These are phyloP conservation scores for Plenodomus lindquistii DNA, from an alignment of 2,329 filamentous ascomycete genomes.

Conservation along the genomic window DNA sequence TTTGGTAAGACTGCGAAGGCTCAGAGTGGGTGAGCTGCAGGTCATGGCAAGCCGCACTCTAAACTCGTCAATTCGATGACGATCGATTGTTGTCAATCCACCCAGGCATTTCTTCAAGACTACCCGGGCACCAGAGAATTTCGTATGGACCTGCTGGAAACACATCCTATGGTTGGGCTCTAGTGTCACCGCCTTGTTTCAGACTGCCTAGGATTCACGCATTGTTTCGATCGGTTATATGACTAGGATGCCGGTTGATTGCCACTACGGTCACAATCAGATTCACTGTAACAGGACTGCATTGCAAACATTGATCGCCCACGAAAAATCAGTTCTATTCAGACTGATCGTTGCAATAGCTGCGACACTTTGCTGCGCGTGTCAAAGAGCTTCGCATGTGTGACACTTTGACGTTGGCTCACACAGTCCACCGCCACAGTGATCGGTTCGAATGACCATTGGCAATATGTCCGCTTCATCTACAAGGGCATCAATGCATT, in stretches of 20 bases:
- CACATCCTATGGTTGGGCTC: background rate
- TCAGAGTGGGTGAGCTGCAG: background rate
- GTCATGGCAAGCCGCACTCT: background rate
- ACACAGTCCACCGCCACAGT: background rate
- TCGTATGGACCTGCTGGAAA: background rate
- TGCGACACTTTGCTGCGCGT: background rate
- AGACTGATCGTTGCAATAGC: background rate
- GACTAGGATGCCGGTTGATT: constrained; percentile 11
- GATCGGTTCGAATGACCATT: background rate
- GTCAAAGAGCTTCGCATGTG: background rate
- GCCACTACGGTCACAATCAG: background rate
- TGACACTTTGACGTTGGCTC: background rate
- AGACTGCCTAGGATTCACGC: background rate
- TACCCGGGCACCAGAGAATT: background rate
- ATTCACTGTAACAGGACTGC: too few relatives aligned
- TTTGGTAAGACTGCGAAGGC: constrained; percentile 25
- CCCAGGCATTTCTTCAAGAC: background rate
- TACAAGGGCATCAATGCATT: constrained; percentile 16
- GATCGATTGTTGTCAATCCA: background rate
- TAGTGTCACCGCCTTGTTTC: constrained; percentile 11
- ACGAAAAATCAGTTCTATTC: background rate
- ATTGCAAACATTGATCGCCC: background rate
- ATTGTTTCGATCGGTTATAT: constrained; percentile 8
- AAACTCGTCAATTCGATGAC: background rate
- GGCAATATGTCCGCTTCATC: constrained; percentile 7